Base-by-base conservation (phyloP, 2,329 filamentous ascomycete genomes). In the Zelopaecilomyces penicillatus region DNA sequence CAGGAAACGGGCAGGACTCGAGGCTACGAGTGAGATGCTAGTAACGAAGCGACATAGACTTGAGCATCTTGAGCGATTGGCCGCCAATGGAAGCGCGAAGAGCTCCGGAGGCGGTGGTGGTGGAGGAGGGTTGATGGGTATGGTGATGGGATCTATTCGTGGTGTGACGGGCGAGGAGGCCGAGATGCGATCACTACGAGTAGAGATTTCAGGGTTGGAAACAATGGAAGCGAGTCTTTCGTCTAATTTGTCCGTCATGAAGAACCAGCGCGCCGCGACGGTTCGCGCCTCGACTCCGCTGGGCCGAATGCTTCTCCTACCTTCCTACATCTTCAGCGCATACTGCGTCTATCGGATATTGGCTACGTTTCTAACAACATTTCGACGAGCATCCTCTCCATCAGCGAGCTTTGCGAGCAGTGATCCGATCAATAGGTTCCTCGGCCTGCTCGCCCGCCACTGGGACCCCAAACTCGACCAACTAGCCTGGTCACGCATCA, bases 291-390 rank as follows among this genome's bases (percentile, higher is more conserved):
- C 80, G 30, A 91, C 87, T 0, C 61, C 74, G 0, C 49, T 82
- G 10, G 88, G 88, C 5, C 78, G 78, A 38, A 49, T 87, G 2
- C 62, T 87, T 33, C 70, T 83, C 28, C 60, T 77, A 10, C 81
- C 67, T 1, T 76, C 81, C 37, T 84, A 85, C 51, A 64, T 73
- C 26, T 95, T 95, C 62, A 82, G 85, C 43, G 52, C 84, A 40
- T 95, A 95, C 71, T 95, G 88, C 68, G 67, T 91, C 31, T 94
- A 93, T 65, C 85, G 88, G 43, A 85, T 95, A 51, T 61, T 78
- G 12, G 84, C 87, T 2, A 93, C 86, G 0, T 73, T 74, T 0
- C 57, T 90, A 5, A 82, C 84, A 2, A 83, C 80, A 1, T 52
- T 86, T 4, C 82, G 82, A 4, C 81, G 86, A 33, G 49, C 56